Conservation (phyloP, 768 basidiomycete genomes). For the Lepiota brunneoincarnata region DNA sequence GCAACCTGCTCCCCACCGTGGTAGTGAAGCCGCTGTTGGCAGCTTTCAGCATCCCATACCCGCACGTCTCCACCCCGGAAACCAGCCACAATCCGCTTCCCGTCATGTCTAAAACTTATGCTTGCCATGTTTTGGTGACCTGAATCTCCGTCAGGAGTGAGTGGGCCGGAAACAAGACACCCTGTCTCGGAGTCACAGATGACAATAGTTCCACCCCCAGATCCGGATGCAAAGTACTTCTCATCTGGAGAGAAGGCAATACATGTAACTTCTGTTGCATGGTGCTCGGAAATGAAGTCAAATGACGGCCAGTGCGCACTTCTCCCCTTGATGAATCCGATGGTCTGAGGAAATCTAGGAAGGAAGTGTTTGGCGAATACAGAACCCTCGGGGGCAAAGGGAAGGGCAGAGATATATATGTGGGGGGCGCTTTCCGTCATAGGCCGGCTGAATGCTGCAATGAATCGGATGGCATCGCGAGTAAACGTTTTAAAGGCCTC, state of each 20-base stretch:
- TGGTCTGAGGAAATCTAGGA: conserved; percentile 10
- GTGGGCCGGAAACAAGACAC: conserved; percentile 10
- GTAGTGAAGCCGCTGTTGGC: conserved; percentile 1
- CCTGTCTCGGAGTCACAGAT: conserved; percentile 16
- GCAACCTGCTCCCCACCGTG: conserved; percentile 13
- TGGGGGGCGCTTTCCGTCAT: conserved; percentile 22
- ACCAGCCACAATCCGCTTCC: conserved; percentile 19
- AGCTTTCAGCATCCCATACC: conserved; percentile 21
- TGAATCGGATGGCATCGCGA: conserved; percentile 18
- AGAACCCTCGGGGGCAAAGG: conserved; percentile 22
- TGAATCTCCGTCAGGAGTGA: conserved; percentile 22
- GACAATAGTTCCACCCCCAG: conserved; percentile 22
- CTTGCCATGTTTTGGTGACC: conserved; percentile 17
- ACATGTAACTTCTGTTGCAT: conserved; percentile 11
- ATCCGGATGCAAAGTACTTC: conserved; percentile 23
- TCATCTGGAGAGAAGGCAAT: conserved; percentile 27
- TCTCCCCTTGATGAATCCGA: conserved; percentile 13
- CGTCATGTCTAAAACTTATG: conserved; percentile 26
- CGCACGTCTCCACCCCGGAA: conserved; percentile 17
- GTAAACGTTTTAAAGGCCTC: conserved; percentile 13
- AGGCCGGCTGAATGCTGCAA: conserved; percentile 14
- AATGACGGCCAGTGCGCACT: conserved; percentile 17
- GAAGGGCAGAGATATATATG: conserved; percentile 27
- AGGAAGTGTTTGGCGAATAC: conserved; percentile 15
- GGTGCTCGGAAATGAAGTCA: conserved; percentile 14